Base-by-base conservation (phyloP, 345 rosid species). In the Toxicodendron radicans region DNA sequence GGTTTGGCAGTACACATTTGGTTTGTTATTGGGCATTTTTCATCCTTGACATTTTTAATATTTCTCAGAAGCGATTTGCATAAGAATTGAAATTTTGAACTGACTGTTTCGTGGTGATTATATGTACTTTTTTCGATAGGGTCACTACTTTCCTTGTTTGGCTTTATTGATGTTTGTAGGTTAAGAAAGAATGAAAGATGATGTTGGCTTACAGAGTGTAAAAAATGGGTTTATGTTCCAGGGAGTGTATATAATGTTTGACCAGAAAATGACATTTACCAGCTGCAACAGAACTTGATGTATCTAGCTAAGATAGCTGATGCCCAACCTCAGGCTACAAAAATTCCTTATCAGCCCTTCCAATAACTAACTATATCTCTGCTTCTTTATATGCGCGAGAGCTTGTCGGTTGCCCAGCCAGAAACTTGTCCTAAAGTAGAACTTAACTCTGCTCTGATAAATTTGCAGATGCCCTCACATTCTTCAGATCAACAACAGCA, bases 261-360 rank as follows among this genome's bases (percentile, higher is more conserved):
- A 23, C 24, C 10, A 18, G 17, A 10, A 48, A 16, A 16, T 70
- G 23, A 53, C 11, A 41, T 35, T 20, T 67, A 11, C 41, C 80
- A 78, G 78, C 80, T 85, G 53, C 84, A 85, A 68, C 58, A 80
- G 77, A 82, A 84, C 80, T 64, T 82, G 54, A 75, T 68, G 76
- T 80, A 56, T 76, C 84, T 82, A 10, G 85, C 84, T 23, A 78
- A 64, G 62, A 71, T 85, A 41, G 84, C 85, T 30, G 85, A 82
- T 78, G 70, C 75, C 54, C 82, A 80, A n/a, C 75, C 85, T 38
- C 80, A 62, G 53, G 75, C 64, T 62, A 7, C 75, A n/a, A 4
- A 83, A 51, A 54, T 3, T 35, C 51, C 79, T 61, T 63, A 76
- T 58, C 82, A 78, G 80, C 81, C 56, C 6, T 57, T 16, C 2